Base-by-base conservation (phyloP, 2,329 filamentous ascomycete species). In the Microsporum ferrugineum region DNA sequence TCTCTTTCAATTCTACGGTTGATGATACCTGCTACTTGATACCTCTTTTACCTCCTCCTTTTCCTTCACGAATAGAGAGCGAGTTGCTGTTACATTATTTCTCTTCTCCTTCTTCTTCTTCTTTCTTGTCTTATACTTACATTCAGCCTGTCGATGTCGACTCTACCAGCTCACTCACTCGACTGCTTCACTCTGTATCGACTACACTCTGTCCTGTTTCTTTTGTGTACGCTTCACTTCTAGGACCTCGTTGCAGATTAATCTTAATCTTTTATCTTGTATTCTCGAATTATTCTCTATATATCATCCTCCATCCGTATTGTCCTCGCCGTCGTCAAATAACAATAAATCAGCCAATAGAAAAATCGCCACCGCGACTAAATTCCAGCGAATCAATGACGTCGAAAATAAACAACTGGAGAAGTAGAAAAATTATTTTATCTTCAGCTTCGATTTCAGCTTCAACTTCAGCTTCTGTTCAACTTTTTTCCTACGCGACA, bases 201-300 rank as follows among this genome's bases (percentile, higher is more conserved):
- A 47, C 43, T 47, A 17, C 31, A 36, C 49, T 55, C 6, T 55
- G 7, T 31, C 14, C 4, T 6, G 31, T 55, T 55, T 55, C 49
- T 34, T 55, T 55, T 55, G 49, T 47, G 43, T 55, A 55, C 14
- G 3, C n/a, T 55, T 55, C 3, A 5, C 49, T 55, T n/a, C 49
- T 36, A 34, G 49, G 49, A 55, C 49, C 49, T 55, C 49, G 27
- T n/a, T 49, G 23, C 45, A 55, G 49, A 36, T 55, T 55, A 55
- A 55, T 55, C 49, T 7, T 55, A 55, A 55, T 55, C 49, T 55
- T 49, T 55, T 47, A 47, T 17, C 23, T 47, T 47, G 43, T 39
- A 39, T 39, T 39, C 3, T 12, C 34, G 34, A 5, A 5, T 36
- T 2, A 36, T 23, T 23, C 17, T 23, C 17, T 23, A 23, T 23